Percentiles rank a stretch among this genome's conserved stretches.
Conservation (phyloP, 495 filamentous ascomycete genomes). For the Aspergillus conjunctus region DNA sequence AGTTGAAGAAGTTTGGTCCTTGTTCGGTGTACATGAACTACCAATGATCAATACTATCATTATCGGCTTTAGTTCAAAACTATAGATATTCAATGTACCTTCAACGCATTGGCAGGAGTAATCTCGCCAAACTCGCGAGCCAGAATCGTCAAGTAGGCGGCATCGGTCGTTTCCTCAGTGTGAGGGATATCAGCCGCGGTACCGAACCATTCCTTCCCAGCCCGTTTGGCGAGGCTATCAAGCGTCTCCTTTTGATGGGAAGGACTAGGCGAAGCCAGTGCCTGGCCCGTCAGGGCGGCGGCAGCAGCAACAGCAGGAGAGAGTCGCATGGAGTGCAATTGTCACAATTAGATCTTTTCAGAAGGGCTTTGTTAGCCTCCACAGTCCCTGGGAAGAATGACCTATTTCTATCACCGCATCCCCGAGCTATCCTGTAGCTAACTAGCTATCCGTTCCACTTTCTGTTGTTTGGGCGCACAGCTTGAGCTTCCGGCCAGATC, state of each 20-base stretch:
- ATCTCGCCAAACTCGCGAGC: slow-evolving; percentile 53
- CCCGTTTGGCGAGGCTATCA: slow-evolving; percentile 23
- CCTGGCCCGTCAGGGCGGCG: background rate
- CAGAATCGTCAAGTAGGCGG: slow-evolving; percentile 27
- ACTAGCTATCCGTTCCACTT: background rate
- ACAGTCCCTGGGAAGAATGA: background rate
- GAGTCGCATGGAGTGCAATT: background rate
- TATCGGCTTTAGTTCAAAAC: background rate
- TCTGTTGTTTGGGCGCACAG: background rate
- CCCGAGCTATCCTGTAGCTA: background rate
- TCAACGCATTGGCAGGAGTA: slow-evolving; percentile 57
- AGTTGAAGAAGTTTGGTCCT: slow-evolving; percentile 48
- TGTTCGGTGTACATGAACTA: slow-evolving; percentile 39
- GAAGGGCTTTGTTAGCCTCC: too few relatives aligned
- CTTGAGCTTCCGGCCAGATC: background rate
- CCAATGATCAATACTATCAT: background rate
- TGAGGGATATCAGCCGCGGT: slow-evolving; percentile 28
- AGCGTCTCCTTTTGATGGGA: background rate
- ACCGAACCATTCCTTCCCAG: slow-evolving; percentile 28
- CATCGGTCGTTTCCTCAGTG: slow-evolving; percentile 24
- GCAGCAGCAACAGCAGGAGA: background rate
- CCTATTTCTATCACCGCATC: background rate
- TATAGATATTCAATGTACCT: slow-evolving; percentile 25
- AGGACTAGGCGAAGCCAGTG: background rate
- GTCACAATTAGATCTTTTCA: background rate